A percentile compares a stretch with the other conserved stretches of the same genome.
phyloP scores from a whole-genome alignment of 2,329 filamentous ascomycete species.

The Penicillium sp. region DNA sequence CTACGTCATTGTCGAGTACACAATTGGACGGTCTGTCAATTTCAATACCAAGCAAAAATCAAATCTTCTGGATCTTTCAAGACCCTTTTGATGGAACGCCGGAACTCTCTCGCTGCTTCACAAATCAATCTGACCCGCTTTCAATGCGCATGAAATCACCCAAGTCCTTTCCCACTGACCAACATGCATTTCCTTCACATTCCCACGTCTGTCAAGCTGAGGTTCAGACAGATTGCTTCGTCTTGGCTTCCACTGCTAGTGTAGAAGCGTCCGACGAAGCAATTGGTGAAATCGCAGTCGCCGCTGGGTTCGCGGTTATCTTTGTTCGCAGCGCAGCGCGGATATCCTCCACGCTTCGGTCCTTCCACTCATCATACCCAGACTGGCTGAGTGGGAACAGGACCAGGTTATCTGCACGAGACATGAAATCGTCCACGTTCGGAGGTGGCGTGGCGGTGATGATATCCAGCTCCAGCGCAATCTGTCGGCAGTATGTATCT shows the following conservation, averaged over 20 bases:
- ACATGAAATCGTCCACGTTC: conserved; percentile 46
- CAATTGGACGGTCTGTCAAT: too few species aligned
- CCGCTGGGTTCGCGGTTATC: conserved; percentile 11
- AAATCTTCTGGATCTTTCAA: too few species aligned
- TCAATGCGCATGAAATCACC: conserved; percentile 9
- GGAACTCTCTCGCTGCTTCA: conserved; percentile 24
- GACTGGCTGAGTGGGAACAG: conserved; percentile 39
- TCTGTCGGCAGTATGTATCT: conserved; percentile 68
- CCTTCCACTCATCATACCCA: conserved; percentile 47
- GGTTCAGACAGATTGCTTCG: conserved; percentile 20
- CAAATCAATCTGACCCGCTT: conserved; percentile 14
- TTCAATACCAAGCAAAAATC: too few species aligned
- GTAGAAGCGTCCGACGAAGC: conserved; percentile 22
- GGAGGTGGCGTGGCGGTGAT: conserved; percentile 57
- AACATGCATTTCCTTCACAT: too few species aligned
- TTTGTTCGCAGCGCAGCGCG: conserved; percentile 38
- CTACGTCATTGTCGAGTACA: too few species aligned
- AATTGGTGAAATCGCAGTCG: conserved; percentile 7
- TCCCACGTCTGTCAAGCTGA: not conserved
- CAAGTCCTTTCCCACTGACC: too few species aligned
- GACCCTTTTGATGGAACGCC: too few species aligned
- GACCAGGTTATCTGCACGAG: conserved; percentile 34
- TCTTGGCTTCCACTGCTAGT: conserved; percentile 14
- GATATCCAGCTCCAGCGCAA: conserved; percentile 67
- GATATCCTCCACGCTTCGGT: conserved; percentile 45